Base-by-base conservation (phyloP, 768 basidiomycete genomes). In the Mycena floridula region DNA sequence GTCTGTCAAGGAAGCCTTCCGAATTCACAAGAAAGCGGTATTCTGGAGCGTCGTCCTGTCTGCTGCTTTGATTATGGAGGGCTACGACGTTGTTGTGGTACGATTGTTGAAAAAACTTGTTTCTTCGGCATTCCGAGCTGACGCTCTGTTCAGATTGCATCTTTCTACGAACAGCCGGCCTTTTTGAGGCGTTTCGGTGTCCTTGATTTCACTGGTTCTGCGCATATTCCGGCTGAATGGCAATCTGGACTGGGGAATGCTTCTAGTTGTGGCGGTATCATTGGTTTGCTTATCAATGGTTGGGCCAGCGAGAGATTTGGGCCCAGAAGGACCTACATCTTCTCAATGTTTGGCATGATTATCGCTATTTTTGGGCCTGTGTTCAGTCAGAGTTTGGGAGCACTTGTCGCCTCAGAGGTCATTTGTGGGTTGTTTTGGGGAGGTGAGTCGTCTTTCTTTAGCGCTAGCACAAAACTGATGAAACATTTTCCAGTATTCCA, bases 21-120 rank as follows among this genome's bases (percentile, higher is more conserved):
- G 37, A 7, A 51, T 50, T 36, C 48, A 57, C 51, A 55, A 52
- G 48, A 51, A 51, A 35, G 56, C 56, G 1, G 44, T 57, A 11
- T 42, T 57, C 21, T 57, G 56, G 56, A 55, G 51, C 25, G 40
- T 57, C 21, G 43, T 49, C 5, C 49, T 57, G 25, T 55, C 54
- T 15, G 53, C 45, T 2, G 56, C 56, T 23, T 46, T 54, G 12
- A 49, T 57, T 15, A 57, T 57, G 55, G 55, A 56, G 44, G 55
- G 55, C 5, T 56, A 56, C 43, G 55, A 56, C 25, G 55, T 56
- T 35, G 53, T 56, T 4, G 55, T 56, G 21, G 50, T 56, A n/a
- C n/a, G n/a, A n/a, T n/a, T n/a, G n/a, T n/a, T n/a, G n/a, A n/a
- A n/a, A n/a, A n/a, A 41, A 45, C 48, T 50, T 43, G 28, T n/a